phyloP scores from a whole-genome alignment of 2,329 filamentous ascomycete species.

The Claviceps sp. region DNA sequence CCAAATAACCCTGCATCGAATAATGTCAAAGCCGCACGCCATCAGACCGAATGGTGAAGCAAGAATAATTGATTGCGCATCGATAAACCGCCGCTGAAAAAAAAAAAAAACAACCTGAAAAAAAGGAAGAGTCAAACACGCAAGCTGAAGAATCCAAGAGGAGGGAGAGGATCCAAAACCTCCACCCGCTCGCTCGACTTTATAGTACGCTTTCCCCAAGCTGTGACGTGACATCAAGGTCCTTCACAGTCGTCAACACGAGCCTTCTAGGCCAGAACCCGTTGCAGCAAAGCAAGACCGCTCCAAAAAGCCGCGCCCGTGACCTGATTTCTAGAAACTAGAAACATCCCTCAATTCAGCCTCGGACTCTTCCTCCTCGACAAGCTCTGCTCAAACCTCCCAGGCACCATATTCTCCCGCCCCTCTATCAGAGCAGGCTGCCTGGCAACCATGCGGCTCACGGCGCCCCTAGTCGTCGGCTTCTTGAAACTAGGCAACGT shows the following conservation, averaged over 20 bases:
- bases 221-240: too few species aligned
- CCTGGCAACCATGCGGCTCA: slow-evolving; percentile 17
- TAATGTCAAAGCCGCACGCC: neutral
- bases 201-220: too few species aligned
- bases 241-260: too few species aligned
- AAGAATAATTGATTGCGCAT: neutral
- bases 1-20: slow-evolving; percentile 1
- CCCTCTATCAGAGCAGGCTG: slow-evolving; percentile 26
- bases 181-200: too few species aligned
- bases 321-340: too few species aligned
- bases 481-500: slow-evolving; percentile 36
- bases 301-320: too few species aligned
- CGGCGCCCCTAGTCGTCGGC: slow-evolving; percentile 17
- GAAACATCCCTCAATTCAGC: slow-evolving; percentile 19
- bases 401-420: slow-evolving; percentile 36
- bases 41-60: neutral
- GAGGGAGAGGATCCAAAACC: neutral
- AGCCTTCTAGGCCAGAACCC: too few species aligned
- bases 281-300: too few species aligned
- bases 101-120: too few species aligned
- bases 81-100: neutral
- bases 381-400: slow-evolving; percentile 30
- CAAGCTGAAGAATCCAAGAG: neutral
- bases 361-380: slow-evolving; percentile 43
- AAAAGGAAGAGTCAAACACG: neutral